Base-by-base conservation (phyloP, 164 flowering plant genomes). In the Stephania japonica region DNA sequence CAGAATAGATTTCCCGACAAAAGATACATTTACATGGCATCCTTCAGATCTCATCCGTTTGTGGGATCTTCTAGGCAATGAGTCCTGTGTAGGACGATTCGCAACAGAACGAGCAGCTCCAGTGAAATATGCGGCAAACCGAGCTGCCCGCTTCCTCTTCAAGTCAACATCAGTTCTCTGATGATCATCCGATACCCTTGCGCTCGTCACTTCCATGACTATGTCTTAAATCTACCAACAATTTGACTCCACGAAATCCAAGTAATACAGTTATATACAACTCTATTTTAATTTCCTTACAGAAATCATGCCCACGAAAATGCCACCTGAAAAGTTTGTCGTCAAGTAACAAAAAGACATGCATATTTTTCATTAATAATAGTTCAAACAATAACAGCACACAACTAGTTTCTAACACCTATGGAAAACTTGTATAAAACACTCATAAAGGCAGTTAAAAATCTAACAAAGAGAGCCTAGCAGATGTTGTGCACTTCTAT, bases 121-220 rank as follows among this genome's bases (percentile, higher is more conserved):
- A 67, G 82, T 41, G 27, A 76, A 66, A 76, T 71, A 42, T 11
- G 83, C 59, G 19, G 83, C 85, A 80, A 64, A 64, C 18, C 42
- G 76, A 11, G 81, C 76, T 50, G 89, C 85, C 66, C 78, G 80
- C 81, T 88, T 91, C 73, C 91, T 86, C 85, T 89, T 95, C 76
- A 82, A 67, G 71, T 81, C 83, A 78, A 78, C 83, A 72, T 76
- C 70, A 72, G 77, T 73, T 42, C 69, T 72, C 24, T 70, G 76
- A 2, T 78, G 74, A 81, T 84, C 87, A 95, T 75, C 98, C 98
- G 82, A 95, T 78, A 75, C 99, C 97, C 82, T 89, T 81, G 69
- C 93, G 90, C 67, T 73, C 78, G 82, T 85, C 70, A 84, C 70
- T 78, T 91, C 93, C 97, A 95, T 95, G 80, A 79, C 65, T 82